Conservation (phyloP, 1,139 yeast genomes). For the Scheffersomyces illinoinensis region DNA sequence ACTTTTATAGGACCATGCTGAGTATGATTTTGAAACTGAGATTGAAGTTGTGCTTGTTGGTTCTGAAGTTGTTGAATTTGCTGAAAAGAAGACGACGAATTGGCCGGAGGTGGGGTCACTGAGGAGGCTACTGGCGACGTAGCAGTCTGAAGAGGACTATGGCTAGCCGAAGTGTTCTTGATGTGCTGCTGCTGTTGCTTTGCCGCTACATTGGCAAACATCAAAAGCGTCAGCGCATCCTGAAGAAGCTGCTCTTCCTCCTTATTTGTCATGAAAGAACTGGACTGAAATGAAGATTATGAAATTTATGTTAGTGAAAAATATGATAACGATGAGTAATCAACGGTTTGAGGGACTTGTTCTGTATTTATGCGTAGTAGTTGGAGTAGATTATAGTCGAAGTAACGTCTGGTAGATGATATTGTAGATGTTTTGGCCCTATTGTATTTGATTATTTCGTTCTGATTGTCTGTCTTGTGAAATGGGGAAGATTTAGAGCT, state of each 20-base stretch:
- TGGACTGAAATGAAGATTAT: too few species aligned
- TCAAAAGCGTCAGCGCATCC: slow-evolving; percentile 65
- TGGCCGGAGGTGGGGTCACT: slow-evolving; percentile 1
- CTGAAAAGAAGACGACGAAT: neutral
- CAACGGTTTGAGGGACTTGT: neutral
- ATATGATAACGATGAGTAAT: neutral
- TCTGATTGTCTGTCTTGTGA: neutral
- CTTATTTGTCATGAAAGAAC: slow-evolving; percentile 4
- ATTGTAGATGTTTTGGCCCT: neutral
- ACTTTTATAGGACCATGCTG: neutral
- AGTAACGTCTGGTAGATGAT: neutral
- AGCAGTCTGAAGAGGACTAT: slow-evolving; percentile 1
- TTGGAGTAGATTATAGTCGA: neutral
- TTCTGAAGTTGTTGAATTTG: neutral
- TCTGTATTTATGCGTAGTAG: neutral
- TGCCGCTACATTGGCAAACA: slow-evolving; percentile 63
- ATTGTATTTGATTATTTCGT: neutral
- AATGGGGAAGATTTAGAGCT: neutral
- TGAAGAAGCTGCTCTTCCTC: slow-evolving; percentile 48
- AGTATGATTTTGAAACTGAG: neutral
- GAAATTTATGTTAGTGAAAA: neutral
- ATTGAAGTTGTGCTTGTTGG: neutral
- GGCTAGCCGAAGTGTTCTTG: neutral
- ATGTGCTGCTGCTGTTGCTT: slow-evolving; percentile 35
- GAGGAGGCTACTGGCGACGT: slow-evolving; percentile 5